phyloP scores from a whole-genome alignment of 441 rosid genomes.

The Populus hybrid region DNA sequence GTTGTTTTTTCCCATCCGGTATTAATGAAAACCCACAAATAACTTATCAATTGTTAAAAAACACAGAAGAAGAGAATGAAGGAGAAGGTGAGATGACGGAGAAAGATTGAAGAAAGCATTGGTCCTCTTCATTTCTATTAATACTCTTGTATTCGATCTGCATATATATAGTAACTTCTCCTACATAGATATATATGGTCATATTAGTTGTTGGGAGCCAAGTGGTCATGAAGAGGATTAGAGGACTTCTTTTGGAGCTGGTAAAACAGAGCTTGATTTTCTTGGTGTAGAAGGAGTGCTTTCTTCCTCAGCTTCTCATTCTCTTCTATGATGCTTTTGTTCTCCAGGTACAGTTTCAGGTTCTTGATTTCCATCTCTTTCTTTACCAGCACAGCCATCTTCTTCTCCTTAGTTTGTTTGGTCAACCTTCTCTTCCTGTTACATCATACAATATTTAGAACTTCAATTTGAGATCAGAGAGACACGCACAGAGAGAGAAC shows the following conservation, averaged over 20 bases:
- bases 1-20: background rate
- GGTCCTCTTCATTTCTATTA: background rate
- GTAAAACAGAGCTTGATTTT: constrained; percentile 57
- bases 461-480: background rate
- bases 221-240: background rate
- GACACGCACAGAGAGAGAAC: background rate
- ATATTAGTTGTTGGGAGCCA: background rate
- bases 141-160: background rate
- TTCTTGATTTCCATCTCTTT: constrained; percentile 50
- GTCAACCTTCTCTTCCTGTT: constrained; percentile 38
- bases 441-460: background rate
- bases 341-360: constrained; percentile 63
- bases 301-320: constrained; percentile 68
- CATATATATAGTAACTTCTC: background rate
- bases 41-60: too few relatives aligned
- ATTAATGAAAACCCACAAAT: background rate
- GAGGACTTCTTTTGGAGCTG: constrained; percentile 41
- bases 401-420: constrained; percentile 11
- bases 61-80: background rate
- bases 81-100: background rate
- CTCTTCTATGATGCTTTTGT: constrained; percentile 60
- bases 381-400: constrained; percentile 11
- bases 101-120: background rate
- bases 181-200: background rate
- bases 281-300: constrained; percentile 65